A percentile compares a stretch with the other conserved stretches of the same genome.
Conservation (phyloP, 2,329 filamentous ascomycete genomes). For the Aspergillus felis region DNA sequence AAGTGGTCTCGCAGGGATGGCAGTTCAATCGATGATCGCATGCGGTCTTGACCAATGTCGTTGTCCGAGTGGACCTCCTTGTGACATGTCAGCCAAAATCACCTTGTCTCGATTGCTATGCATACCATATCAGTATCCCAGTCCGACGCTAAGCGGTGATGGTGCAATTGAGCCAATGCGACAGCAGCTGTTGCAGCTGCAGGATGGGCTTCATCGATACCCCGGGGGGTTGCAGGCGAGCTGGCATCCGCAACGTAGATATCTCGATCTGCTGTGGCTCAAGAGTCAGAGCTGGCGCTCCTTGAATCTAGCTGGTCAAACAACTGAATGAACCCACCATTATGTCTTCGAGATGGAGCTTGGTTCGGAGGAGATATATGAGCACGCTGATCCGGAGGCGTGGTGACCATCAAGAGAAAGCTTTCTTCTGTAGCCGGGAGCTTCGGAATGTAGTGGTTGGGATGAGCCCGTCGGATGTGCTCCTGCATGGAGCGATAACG, state of each 20-base stretch:
- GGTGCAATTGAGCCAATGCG: conserved; percentile 79
- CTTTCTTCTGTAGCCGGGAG: conserved; percentile 96
- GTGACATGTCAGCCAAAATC: conserved; percentile 14
- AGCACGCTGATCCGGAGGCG: conserved; percentile 70
- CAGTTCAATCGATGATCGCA: conserved; percentile 65
- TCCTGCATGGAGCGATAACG: conserved; percentile 98
- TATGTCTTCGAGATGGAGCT: conserved; percentile 30
- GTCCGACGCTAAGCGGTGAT: conserved; percentile 69
- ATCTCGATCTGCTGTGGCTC: conserved; percentile 60
- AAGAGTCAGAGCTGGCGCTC: conserved; percentile 6
- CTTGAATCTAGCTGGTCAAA: conserved; percentile 1
- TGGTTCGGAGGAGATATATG: conserved; percentile 47
- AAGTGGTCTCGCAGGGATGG: conserved; percentile 65
- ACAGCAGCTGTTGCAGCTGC: conserved; percentile 75
- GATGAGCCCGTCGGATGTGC: conserved; percentile 95
- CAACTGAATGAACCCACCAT: conserved; percentile 30
- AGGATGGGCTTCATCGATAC: conserved; percentile 64
- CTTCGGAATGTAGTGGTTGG: conserved; percentile 96
- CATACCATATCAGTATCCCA: conserved; percentile 73
- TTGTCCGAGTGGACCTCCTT: conserved; percentile 70
- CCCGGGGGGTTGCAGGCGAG: conserved; percentile 65
- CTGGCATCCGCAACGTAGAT: conserved; percentile 65
- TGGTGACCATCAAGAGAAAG: conserved; percentile 94
- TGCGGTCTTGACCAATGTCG: conserved; percentile 60
- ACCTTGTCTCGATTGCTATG: not conserved